Conservation (phyloP, 2,329 filamentous ascomycete species). For the Fusarium beomiforme region DNA sequence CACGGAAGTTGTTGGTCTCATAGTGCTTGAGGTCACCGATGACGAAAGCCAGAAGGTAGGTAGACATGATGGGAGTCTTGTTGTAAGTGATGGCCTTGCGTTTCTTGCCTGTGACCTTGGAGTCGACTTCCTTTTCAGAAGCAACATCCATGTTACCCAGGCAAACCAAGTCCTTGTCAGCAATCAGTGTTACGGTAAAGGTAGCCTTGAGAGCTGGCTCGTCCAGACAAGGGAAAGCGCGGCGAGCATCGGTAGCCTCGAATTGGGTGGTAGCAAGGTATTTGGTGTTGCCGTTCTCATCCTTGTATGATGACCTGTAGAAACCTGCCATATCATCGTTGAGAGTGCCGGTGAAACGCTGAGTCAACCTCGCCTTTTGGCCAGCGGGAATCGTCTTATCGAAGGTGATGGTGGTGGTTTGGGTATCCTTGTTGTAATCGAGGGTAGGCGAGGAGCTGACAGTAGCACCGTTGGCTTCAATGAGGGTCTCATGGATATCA, state of each 20-base stretch:
- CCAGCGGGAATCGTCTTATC: constrained; percentile 77
- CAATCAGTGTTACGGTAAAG: constrained; percentile 90
- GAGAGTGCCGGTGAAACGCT: constrained; percentile 76
- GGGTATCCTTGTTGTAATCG: constrained; percentile 79
- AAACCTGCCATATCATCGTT: constrained; percentile 98
- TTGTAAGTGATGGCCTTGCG: constrained; percentile 93
- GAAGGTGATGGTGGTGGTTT: constrained; percentile 85
- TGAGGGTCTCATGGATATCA: constrained; percentile 74
- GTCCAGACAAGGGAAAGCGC: constrained; percentile 96
- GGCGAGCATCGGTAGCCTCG: constrained; percentile 92
- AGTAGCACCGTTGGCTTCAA: constrained; percentile 58
- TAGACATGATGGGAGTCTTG: constrained; percentile 93
- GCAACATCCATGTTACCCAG: constrained; percentile 97
- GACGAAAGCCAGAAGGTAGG: constrained; percentile 93
- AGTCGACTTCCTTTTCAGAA: constrained; percentile 77
- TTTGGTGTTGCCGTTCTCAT: constrained; percentile 78
- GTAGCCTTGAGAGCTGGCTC: constrained; percentile 93
- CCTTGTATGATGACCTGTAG: constrained; percentile 95
- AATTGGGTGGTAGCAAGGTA: constrained; percentile 94
- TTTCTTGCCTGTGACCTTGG: constrained; percentile 64
- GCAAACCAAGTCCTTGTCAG: constrained; percentile 90
- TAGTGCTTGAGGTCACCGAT: constrained; percentile 94
- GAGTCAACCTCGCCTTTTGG: constrained; percentile 72
- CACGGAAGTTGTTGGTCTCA: constrained; percentile 89
- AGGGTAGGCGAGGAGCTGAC: constrained; percentile 58